Conservation (phyloP, 2,329 filamentous ascomycete species). For the Apiospora kogelbergensis region DNA sequence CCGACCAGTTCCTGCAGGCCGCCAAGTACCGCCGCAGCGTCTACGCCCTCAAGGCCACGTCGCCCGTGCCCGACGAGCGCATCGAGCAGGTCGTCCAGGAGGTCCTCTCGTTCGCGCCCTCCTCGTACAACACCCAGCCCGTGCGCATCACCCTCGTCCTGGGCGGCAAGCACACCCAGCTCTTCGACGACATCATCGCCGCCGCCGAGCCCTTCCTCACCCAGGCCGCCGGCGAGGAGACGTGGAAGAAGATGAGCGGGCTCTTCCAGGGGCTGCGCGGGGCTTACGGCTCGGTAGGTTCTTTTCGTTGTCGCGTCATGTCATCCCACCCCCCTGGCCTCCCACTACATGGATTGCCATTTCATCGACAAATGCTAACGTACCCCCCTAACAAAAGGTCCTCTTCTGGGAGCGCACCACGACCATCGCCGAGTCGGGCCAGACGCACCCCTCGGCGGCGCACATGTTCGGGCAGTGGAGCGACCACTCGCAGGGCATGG, state of each 20-base stretch:
- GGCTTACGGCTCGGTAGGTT: conserved; percentile 26
- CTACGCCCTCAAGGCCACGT: conserved; percentile 27
- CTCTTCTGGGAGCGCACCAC: conserved; percentile 24
- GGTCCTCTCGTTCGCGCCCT: conserved; percentile 22
- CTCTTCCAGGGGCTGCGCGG: conserved; percentile 19
- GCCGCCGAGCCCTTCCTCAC: conserved; percentile 19
- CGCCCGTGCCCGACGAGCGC: conserved; percentile 28
- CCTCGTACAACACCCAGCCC: conserved; percentile 26
- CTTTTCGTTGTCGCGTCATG: too few relatives aligned
- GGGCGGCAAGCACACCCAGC: conserved; percentile 23
- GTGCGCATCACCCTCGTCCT: conserved; percentile 22
- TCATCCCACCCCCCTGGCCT: too few relatives aligned
- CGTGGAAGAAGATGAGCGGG: conserved; percentile 21
- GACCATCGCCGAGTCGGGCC: conserved; percentile 18
- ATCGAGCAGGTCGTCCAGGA: conserved; percentile 29
- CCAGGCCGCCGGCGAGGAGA: conserved; percentile 16
- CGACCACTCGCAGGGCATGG: conserved; percentile 22
- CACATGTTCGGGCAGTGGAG: conserved; percentile 20
- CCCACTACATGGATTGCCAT: too few relatives aligned
- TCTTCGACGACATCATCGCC: conserved; percentile 22
- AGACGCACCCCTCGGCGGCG: conserved; percentile 19
- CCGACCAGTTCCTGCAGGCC: conserved; percentile 28
- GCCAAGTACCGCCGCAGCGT: conserved; percentile 29
- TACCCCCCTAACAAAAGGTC: conserved; percentile 14
- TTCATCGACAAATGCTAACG: too few relatives aligned